phyloP scores from a whole-genome alignment of 1,284 basidiomycete genomes.

The Ustanciosporium gigantosporum region DNA sequence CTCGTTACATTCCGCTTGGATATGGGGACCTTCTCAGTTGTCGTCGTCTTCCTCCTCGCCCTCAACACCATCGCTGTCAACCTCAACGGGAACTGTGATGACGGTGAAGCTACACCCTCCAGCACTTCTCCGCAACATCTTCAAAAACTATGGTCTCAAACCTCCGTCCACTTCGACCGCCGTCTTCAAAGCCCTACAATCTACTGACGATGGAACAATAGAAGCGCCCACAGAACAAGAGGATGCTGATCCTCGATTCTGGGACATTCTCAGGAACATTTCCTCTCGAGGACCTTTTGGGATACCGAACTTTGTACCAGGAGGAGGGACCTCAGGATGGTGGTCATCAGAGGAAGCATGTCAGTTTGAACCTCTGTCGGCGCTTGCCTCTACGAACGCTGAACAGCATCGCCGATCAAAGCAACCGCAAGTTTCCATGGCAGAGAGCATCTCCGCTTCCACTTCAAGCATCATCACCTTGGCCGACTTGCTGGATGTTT shows the following conservation, averaged over 20 bases:
- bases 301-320: slow-evolving; percentile 14
- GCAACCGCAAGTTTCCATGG: background rate
- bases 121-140: slow-evolving; percentile 30
- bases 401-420: background rate
- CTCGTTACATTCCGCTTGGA: slow-evolving; percentile 29
- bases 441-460: background rate
- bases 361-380: slow-evolving; percentile 11
- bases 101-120: slow-evolving; percentile 24
- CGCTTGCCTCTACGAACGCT: background rate
- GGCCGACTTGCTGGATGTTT: slow-evolving; percentile 11
- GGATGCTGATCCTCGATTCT: slow-evolving; percentile 40
- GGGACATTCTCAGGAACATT: slow-evolving; percentile 41
- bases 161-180: slow-evolving; percentile 22
- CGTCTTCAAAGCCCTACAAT: slow-evolving; percentile 4
- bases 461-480: slow-evolving; percentile 4
- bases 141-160: slow-evolving; percentile 41
- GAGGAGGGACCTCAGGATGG: slow-evolving; percentile 38
- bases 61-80: no score
- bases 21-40: slow-evolving; percentile 16
- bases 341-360: slow-evolving; percentile 13
- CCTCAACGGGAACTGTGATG: slow-evolving; percentile 27
- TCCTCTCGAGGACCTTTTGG: slow-evolving; percentile 38
- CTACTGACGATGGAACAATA: background rate
- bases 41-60: background rate
- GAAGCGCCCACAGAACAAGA: background rate